Base-by-base conservation (phyloP, 371 early-diverging fungal species). In the Mortierella sp. region DNA sequence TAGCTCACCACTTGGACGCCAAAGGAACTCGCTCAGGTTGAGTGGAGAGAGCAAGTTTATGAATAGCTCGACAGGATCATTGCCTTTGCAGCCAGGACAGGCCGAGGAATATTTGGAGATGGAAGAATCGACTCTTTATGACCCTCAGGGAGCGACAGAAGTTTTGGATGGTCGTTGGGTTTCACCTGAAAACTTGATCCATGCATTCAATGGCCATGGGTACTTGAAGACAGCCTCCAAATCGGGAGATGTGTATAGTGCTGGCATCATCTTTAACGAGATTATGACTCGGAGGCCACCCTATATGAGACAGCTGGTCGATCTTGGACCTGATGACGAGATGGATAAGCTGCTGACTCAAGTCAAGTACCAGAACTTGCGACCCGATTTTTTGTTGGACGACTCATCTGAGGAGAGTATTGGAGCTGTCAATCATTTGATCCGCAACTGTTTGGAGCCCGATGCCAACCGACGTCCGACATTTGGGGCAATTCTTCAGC, bases 181-280 rank as follows among this genome's bases (percentile, higher is more conserved):
- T 1, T 69, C 79, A 9, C 79, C 79, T 9, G 79, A 79, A 37
- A 79, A 79, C 51, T 28, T 79, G 64, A 30, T 70, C n/a, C 66
- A 60, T n/a, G 61, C 51, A 4, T 70, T 72, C 48, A 58, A 65
- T 57, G 37, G 9, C 3, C 37, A 37, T 3, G 28, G 26, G 5
- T 57, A 29, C 57, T n/a, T 29, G 29, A 79, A 64, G 60, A 50
- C 45, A 0, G 66, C 79, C 4, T 69, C 64, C 30, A 64, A 53
- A 18, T 16, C 64, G 7, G 79, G 79, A 16, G 79, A 79, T 63
- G 70, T 79, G 0, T 79, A 66, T 56, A 69, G 70, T 44, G 84
- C 84, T 16, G 87, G 87, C 4, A 82, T 86, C 29, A 67, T 86
- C 28, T 84, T 86, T 56, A 85, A 84, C 62, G 85, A 86, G 75